Base-by-base conservation (phyloP, 352 stramenopile species). In the Phytophthora hibernalis region DNA sequence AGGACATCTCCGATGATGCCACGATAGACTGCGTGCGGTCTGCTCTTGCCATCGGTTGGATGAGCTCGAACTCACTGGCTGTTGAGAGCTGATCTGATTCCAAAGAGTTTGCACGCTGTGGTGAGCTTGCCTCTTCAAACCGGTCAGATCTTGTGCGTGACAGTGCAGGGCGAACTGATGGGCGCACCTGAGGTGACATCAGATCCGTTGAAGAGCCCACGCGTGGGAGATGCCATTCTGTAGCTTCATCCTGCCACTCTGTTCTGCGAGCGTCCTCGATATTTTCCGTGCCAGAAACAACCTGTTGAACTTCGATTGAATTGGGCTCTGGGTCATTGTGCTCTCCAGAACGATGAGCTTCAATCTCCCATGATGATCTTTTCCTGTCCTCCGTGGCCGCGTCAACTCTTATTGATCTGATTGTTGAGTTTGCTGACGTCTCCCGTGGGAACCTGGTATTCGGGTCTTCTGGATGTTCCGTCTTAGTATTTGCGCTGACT, bases 1-100 rank as follows among this genome's bases (percentile, higher is more conserved):
- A 82, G 1, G 80, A 89, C 33, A 88, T 59, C 13, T 85, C 74
- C 0, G 80, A 85, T 2, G 76, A 87, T 9, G 65, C 65, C 1
- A 69, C 51, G 7, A 79, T 43, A 3, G 82, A 87, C 22, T 70
- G n/a, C 6, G 63, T 67, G n/a, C 35, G 61, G 10, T 68, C 57
- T 13, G 50, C 26, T 15, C 24, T 18, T 26, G 42, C 10, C 56
- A 26, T 11, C 43, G 50, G 28, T 5, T 54, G 31, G 12, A 54
- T 48, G 7, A 52, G 15, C 6, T 50, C 26, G 24, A 66, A 58
- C 9, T 59, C 24, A 18, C 54, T 64, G 5, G 31, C 40, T 24
- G 21, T 30, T 54, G 62, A 72, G 22, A 68, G 35, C 21, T 35
- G 51, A 54, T 65, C 62, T 10, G 55, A 68, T 65, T 72, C 51